Evolutionary conservation across 176 grass and related monocot genomes (phyloP), one percentile per base, ranked within the genome.

Genomic region (Hordeum marinum): DNA sequence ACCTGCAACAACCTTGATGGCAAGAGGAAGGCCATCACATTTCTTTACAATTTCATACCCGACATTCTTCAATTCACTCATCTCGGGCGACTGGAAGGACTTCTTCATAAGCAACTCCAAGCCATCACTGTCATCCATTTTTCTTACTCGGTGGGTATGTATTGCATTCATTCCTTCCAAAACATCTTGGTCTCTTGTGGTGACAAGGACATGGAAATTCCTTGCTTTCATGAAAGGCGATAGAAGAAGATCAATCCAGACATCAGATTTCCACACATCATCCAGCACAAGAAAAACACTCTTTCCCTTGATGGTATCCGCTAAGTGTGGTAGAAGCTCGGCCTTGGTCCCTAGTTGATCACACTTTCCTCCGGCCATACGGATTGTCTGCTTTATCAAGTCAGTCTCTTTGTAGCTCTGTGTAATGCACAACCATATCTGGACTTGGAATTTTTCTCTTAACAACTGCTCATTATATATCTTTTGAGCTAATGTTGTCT

Each of bases 401-500:
- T 12, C 50, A 4, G 32, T 61, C 10, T 54, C 79, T 2, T 17
- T 76, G 52, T 76, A 68, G 11, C 77, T 85, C 62, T 86, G 77
- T 11, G 85, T 63, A 65, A 94, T 62, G 24, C 72, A 85, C 18
- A 82, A 7, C 88, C 85, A 93, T 72, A 80, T 40, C 66, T 29
- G 63, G 1, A 89, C 14, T 7, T 77, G 48, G 35, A 90, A 93
- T 10, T 20, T 41, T 13, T 78, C 65, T 2, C 36, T 29, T 37
- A 85, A 70, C 39, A 2, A 79, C 3, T 17, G 52, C 8, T 88
- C 88, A 71, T 88, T 83, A 26, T 48, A 90, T 18, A 85, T 68
- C 48, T 73, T 87, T 40, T 90, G 87, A 11, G 91, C 85, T 8
- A 93, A 80, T 6, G 85, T 90, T 21, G 88, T 93, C 82, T 93